Evolutionary conservation across 345 rosid genomes (phyloP), one percentile per base, ranked within the genome.

Genomic region (Melaleuca alternifolia): DNA sequence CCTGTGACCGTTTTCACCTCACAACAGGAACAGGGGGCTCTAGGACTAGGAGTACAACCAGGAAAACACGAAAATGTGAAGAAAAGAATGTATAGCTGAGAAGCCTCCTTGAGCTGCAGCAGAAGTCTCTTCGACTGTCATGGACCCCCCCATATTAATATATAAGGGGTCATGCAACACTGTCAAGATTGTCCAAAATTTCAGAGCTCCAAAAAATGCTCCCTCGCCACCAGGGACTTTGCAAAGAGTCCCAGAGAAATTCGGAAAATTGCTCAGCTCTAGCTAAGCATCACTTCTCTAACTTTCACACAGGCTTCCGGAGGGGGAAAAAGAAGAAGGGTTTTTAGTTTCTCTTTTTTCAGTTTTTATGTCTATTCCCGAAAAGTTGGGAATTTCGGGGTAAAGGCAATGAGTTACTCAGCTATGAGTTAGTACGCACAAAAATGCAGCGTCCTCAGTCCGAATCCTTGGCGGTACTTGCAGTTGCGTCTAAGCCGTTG

Each of bases 381-480:
- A 71, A 48, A 71, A 71, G 48, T 18, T 24, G 26, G 54, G 82
- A 48, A 48, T 41, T 28, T 87, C 87, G 83, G 87, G 82, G 54
- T 76, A 87, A 82, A 52, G 79, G 65, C 59, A 20, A 50, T 44
- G 82, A 83, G 52, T 83, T 54, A 85, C 57, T 54, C 84, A 48
- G 81, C 48, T 71, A 44, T 91, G 91, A 91, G 92, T 81, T 91
- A 90, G 92, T 65, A 33, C 86, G 85, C 56, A 30, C 86, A 77
- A 85, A 85, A 85, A 71, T 48, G 51, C 18, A 59, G 85, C 83
- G 83, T 88, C 87, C 89, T 89, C 84, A 90, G 85, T 87, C 91
- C 23, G 89, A 93, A 62, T 89, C 92, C 88, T 89, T 92, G 51
- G 85, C 91, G 81, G 89, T 91, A 85, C 91, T 89, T 52, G 88